phyloP scores from a whole-genome alignment of 768 basidiomycete species.

The Daedaleopsis sinensis region DNA sequence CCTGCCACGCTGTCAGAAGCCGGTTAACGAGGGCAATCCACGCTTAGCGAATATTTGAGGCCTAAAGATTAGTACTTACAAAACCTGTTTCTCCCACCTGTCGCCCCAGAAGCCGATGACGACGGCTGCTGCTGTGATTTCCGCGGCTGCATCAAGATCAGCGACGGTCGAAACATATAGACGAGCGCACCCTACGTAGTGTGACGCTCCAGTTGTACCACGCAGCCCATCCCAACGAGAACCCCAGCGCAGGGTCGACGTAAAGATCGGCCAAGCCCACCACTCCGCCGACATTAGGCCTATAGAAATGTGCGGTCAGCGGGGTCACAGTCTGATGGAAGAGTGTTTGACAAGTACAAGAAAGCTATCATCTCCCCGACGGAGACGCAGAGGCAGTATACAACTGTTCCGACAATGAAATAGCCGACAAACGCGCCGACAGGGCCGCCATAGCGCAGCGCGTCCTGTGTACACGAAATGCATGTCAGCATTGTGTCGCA shows the following conservation, averaged over 20 bases:
- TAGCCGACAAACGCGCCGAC: constrained; percentile 55
- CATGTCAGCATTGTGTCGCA: not conserved
- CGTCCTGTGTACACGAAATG: constrained; percentile 17
- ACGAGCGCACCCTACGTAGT: constrained; percentile 24
- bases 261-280: constrained; percentile 51
- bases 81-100: constrained; percentile 13
- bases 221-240: constrained; percentile 51
- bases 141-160: constrained; percentile 37
- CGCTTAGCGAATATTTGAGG: too few species aligned
- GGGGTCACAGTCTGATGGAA: not conserved
- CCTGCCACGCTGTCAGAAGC: constrained; percentile 3
- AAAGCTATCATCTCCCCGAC: constrained; percentile 42
- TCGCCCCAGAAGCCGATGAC: constrained; percentile 50
- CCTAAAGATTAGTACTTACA: not conserved
- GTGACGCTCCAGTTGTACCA: constrained; percentile 39
- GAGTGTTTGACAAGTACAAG: constrained; percentile 14
- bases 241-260: constrained; percentile 51
- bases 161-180: not conserved
- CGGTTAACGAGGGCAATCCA: not conserved
- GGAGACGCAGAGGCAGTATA: constrained; percentile 37
- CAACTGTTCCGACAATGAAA: constrained; percentile 42
- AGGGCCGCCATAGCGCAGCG: constrained; percentile 54
- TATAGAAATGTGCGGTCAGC: not conserved
- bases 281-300: constrained; percentile 33
- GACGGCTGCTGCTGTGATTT: constrained; percentile 55